Conservation (phyloP, 768 basidiomycete species). For the Pisolithus orientalis region DNA sequence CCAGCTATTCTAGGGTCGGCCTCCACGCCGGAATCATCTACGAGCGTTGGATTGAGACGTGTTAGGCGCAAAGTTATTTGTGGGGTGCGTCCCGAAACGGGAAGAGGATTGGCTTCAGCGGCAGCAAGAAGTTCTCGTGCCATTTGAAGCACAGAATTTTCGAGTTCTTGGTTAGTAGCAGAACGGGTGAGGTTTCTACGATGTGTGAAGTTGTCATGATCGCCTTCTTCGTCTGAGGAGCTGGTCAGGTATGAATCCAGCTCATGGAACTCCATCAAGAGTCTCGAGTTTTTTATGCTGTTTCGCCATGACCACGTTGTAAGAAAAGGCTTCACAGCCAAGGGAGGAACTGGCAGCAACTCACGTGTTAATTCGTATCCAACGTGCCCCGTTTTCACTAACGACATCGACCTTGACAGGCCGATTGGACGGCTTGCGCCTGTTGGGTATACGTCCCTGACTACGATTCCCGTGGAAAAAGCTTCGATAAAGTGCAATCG, state of each 20-base stretch:
- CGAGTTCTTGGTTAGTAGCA: slow-evolving; percentile 47
- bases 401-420: slow-evolving; percentile 76
- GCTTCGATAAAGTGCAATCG: slow-evolving; percentile 55
- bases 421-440: background rate
- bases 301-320: background rate
- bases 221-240: slow-evolving; percentile 39
- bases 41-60: slow-evolving; percentile 46
- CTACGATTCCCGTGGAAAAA: slow-evolving; percentile 24
- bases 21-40: slow-evolving; percentile 17
- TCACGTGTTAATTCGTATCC: slow-evolving; percentile 88
- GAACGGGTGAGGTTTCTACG: slow-evolving; percentile 25
- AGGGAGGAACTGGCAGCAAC: slow-evolving; percentile 25
- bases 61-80: slow-evolving; percentile 61
- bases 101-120: slow-evolving; percentile 50
- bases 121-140: slow-evolving; percentile 62
- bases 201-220: slow-evolving; percentile 28
- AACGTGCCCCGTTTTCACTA: slow-evolving; percentile 63
- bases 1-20: slow-evolving; percentile 52
- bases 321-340: background rate
- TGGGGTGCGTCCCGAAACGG: slow-evolving; percentile 30
- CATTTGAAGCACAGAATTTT: slow-evolving; percentile 71
- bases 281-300: slow-evolving; percentile 71
- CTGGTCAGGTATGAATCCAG: slow-evolving; percentile 71
- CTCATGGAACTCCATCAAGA: slow-evolving; percentile 78
- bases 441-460: background rate